phyloP scores from a whole-genome alignment of 345 rosid genomes.

The Microthlaspi erraticum region DNA sequence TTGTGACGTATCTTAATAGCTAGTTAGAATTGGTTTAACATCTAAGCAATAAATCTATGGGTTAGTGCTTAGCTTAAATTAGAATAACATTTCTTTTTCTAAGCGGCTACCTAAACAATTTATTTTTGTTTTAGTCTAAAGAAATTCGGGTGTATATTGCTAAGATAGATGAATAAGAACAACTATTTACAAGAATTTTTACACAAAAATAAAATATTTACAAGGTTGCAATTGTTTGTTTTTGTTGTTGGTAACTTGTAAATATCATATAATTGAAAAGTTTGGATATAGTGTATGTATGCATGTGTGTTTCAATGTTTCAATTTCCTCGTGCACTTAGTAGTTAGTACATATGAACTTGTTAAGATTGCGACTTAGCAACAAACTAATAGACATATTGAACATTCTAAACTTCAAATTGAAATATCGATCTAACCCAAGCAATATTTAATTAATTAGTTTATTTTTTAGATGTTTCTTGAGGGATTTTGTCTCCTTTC shows the following conservation, averaged over 20 bases:
- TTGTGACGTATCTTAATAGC: neutral
- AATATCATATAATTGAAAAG: too few relatives aligned
- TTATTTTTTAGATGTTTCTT: constrained; percentile 25
- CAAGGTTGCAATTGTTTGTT: too few relatives aligned
- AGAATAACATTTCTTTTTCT: neutral
- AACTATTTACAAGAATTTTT: neutral
- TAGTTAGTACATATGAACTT: neutral
- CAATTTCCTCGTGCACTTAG: constrained; percentile 24
- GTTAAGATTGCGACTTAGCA: constrained; percentile 40
- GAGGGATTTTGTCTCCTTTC: constrained; percentile 5
- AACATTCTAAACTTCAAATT: constrained; percentile 31
- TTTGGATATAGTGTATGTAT: constrained; percentile 3
- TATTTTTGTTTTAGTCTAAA: constrained; percentile 1
- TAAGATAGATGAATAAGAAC: neutral
- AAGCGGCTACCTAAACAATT: neutral
- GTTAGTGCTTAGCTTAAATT: constrained; percentile 13
- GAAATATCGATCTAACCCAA: constrained; percentile 4
- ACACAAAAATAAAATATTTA: too few relatives aligned
- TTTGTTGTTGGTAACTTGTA: too few relatives aligned
- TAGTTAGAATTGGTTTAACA: constrained; percentile 1
- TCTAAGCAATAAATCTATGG: neutral
- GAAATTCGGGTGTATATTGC: neutral
- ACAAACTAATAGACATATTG: constrained; percentile 34
- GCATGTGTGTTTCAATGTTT: constrained; percentile 18
- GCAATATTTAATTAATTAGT: constrained; percentile 22